Base-by-base conservation (phyloP, 768 basidiomycete species). In the Phylloporus sp. region DNA sequence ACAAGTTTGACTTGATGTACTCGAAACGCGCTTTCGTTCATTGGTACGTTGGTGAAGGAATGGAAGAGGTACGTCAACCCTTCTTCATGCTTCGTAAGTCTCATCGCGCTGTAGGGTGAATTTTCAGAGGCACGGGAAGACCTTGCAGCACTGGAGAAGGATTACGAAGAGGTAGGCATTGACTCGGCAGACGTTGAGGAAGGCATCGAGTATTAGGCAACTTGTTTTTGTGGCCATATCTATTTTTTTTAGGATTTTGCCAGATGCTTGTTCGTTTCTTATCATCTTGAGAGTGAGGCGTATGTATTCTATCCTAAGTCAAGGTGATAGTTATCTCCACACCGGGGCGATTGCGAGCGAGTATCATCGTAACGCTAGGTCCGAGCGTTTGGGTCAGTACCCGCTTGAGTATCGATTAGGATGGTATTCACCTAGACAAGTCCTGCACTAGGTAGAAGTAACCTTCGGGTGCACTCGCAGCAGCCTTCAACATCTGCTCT, bases 41-140 rank as follows among this genome's bases (percentile, higher is more conserved):
- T 70, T 89, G 92, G 93, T 95, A 95, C 65, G 95, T 97, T 56
- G 95, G 95, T 67, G 95, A 98, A 75, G 95, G 95, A 78, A 97
- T 98, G 95, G 95, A 97, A 70, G 95, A 98, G 78, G 81, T 76
- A 55, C 28, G 69, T 57, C 9, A 8, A 46, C 45, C 49, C 16
- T 35, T 50, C 16, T 31, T 57, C 32, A 48, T 23, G 16, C 15
- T 50, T 39, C 26, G 48, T 38, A 9, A 18, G 11, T 13, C 59
- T 63, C 16, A 68, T 36, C 13, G 11, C 4, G 23, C 40, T 49
- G n/a, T 45, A 82, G 77, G 95, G 95, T 72, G 95, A 98, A 75
- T 97, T 97, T 75, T 94, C 92, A 42, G 95, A 97, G 74, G 95
- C 95, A 41, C 88, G 95, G 61, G 95, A 98, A 70, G 95, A 98